Percentiles rank a stretch among this genome's conserved stretches.
These are phyloP conservation scores for Colletotrichum plurivorum DNA, from an alignment of 2,329 filamentous ascomycete species.

Conservation along the genomic window DNA sequence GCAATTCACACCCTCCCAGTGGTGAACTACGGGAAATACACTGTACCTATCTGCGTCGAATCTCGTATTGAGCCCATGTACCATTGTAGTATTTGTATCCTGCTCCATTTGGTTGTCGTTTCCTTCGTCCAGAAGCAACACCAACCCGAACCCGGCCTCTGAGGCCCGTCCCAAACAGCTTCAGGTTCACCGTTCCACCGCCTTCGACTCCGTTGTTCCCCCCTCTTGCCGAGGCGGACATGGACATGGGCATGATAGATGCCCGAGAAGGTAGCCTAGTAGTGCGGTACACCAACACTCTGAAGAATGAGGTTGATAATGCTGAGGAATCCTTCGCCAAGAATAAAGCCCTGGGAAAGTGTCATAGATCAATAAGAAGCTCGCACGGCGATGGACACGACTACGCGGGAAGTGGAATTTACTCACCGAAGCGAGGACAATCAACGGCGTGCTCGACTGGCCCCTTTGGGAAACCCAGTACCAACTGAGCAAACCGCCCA, in stretches of 20 bases:
- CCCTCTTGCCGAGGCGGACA: no score
- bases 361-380: conserved; percentile 25
- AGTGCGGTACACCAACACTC: conserved; percentile 81
- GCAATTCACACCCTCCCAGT: no score
- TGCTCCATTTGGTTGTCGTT: no score
- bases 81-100: no score
- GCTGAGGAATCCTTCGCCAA: conserved; percentile 92
- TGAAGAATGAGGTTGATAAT: conserved; percentile 91
- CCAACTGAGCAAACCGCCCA: conserved; percentile 82
- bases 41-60: no score
- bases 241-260: background rate
- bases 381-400: background rate
- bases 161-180: no score
- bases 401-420: background rate
- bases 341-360: conserved; percentile 78
- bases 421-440: conserved; percentile 84
- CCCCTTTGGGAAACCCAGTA: conserved; percentile 76
- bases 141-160: no score
- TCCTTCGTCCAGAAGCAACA: no score
- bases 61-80: no score
- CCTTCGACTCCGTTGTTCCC: no score
- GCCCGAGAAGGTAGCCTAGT: conserved; percentile 14
- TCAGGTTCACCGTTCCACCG: no score
- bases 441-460: conserved; percentile 79
- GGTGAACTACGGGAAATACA: no score